A percentile compares a stretch with the other conserved stretches of the same genome.
These are phyloP conservation scores for Alternaria viburni DNA, from an alignment of 2,329 filamentous ascomycete genomes.

Conservation along the genomic window DNA sequence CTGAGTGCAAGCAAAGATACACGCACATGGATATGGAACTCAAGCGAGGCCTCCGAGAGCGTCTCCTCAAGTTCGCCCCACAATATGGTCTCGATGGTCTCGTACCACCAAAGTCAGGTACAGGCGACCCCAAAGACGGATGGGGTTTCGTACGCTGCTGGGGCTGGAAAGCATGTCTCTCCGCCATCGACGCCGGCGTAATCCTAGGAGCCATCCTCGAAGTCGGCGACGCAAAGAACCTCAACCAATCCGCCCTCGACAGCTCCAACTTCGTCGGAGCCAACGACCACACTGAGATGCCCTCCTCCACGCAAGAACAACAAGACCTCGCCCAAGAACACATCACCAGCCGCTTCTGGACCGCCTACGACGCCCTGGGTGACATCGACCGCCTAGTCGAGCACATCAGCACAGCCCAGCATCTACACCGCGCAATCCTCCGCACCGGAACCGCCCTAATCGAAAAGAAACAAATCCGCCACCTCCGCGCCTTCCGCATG, in stretches of 20 bases:
- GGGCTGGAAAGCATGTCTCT: constrained; percentile 95
- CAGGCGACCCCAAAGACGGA: constrained; percentile 79
- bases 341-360: constrained; percentile 62
- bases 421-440: constrained; percentile 89
- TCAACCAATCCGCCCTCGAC: constrained; percentile 41
- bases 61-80: constrained; percentile 88
- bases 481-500: constrained; percentile 91
- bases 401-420: constrained; percentile 82
- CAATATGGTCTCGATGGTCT: constrained; percentile 94
- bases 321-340: constrained; percentile 51
- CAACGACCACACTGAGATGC: constrained; percentile 36
- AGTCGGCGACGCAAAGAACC: constrained; percentile 70
- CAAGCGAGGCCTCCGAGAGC: constrained; percentile 83
- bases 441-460: constrained; percentile 90
- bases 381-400: constrained; percentile 73
- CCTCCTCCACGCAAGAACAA: constrained; percentile 23
- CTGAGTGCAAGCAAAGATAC: constrained; percentile 94
- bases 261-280: constrained; percentile 36
- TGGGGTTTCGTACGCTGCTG: constrained; percentile 98
- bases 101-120: constrained; percentile 71
- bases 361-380: constrained; percentile 63
- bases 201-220: constrained; percentile 91
- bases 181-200: constrained; percentile 91
- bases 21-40: constrained; percentile 98
- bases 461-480: constrained; percentile 91